A percentile compares a stretch with the other conserved stretches of the same genome.
These are phyloP conservation scores for Saccharomycopsis phalli DNA, from an alignment of 1,139 yeast species.

Conservation along the genomic window DNA sequence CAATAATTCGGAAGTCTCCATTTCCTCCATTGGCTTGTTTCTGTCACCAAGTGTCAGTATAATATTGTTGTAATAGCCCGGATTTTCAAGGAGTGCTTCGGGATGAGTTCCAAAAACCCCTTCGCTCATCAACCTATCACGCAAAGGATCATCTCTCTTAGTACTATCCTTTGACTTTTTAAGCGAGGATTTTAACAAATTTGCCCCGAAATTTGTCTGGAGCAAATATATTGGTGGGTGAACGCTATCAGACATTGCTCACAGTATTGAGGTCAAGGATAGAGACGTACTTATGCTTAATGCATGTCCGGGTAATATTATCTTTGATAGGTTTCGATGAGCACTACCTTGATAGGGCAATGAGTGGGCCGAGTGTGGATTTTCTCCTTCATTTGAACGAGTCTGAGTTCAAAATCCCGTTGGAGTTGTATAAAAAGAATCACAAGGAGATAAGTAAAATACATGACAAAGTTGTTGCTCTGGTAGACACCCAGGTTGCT, in stretches of 20 bases:
- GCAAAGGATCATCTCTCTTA: too few relatives aligned
- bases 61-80: slow-evolving; percentile 5
- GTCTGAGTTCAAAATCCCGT: slow-evolving; percentile 15
- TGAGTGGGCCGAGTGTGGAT: slow-evolving; percentile 13
- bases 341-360: neutral
- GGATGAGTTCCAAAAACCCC: slow-evolving; percentile 13
- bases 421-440: slow-evolving; percentile 19
- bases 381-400: slow-evolving; percentile 17
- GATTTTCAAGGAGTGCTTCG: neutral
- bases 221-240: slow-evolving; percentile 15
- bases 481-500: neutral
- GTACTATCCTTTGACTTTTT: too few relatives aligned
- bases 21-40: neutral
- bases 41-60: slow-evolving; percentile 2
- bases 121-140: slow-evolving; percentile 9
- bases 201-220: slow-evolving; percentile 13
- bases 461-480: slow-evolving; percentile 14
- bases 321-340: neutral
- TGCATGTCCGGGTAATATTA: neutral
- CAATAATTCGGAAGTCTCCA: neutral
- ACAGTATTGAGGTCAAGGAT: too few relatives aligned
- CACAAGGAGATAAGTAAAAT: slow-evolving; percentile 18
- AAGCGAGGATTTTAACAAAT: neutral
- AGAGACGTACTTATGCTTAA: slow-evolving; percentile 5
- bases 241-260: too few relatives aligned